These are phyloP conservation scores for Tripterygium wilfordii DNA, from an alignment of 177 flowering plant species.

Conservation along the genomic window DNA sequence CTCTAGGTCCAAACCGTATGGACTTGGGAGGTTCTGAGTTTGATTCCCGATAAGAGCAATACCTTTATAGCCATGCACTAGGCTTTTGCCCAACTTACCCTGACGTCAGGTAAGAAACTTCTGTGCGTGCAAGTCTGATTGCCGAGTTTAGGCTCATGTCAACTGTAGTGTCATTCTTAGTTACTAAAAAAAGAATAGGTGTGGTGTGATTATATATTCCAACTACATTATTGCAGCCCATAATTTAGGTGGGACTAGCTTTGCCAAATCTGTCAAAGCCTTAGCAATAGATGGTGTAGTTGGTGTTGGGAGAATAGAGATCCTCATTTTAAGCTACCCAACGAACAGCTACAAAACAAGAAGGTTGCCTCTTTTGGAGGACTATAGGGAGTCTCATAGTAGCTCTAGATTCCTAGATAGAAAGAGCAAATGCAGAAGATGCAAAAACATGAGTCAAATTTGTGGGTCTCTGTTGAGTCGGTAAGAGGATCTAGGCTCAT, in stretches of 20 bases:
- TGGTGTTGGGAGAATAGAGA: slow-evolving; percentile 5
- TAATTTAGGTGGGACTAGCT: slow-evolving; percentile 3
- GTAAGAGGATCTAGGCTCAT: too few relatives aligned
- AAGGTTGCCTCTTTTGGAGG: slow-evolving; percentile 9
- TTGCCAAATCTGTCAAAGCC: slow-evolving; percentile 3
- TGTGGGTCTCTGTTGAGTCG: not conserved
- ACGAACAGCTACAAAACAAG: slow-evolving; percentile 15
- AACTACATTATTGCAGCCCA: not conserved
- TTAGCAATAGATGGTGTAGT: not conserved
- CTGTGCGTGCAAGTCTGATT: too few relatives aligned
- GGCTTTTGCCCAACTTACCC: too few relatives aligned
- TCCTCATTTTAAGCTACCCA: slow-evolving; percentile 20
- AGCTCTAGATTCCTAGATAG: too few relatives aligned
- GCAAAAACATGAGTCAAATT: slow-evolving; percentile 1
- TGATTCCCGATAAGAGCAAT: too few relatives aligned
- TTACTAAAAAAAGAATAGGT: not conserved
- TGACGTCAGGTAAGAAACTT: too few relatives aligned
- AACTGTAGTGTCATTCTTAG: not conserved
- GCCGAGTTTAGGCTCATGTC: too few relatives aligned
- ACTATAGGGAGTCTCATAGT: too few relatives aligned
- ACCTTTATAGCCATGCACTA: too few relatives aligned
- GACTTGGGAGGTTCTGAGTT: too few relatives aligned
- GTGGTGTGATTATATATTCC: not conserved
- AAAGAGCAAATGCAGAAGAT: slow-evolving; percentile 6
- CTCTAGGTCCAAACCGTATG: too few relatives aligned